Evolutionary conservation across 2,329 filamentous ascomycete species (phyloP).

Genomic region (Venturia effusa): DNA sequence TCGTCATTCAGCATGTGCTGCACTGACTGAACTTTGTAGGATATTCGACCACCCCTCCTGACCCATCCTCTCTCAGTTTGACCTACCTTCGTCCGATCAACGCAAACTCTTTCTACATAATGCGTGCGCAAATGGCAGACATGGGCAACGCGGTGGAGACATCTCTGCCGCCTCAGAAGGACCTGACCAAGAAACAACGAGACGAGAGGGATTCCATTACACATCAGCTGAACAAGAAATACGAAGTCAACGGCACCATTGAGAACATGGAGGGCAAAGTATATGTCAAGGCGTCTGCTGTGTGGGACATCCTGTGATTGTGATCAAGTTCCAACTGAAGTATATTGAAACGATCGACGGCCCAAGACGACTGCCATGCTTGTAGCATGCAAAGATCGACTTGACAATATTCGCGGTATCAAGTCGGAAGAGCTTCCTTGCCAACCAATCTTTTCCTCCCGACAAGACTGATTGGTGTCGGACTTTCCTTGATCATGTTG

Average conservation of each 20-base stretch:
- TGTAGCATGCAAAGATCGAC: neutral
- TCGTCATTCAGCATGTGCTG: neutral
- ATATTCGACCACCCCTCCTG: slow-evolving; percentile 11
- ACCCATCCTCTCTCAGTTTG: slow-evolving; percentile 35
- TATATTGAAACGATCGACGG: neutral
- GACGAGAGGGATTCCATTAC: slow-evolving; percentile 25
- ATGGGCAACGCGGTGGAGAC: slow-evolving; percentile 21
- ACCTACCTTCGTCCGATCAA: slow-evolving; percentile 52
- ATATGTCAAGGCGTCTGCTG: slow-evolving; percentile 43
- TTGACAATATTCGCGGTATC: neutral
- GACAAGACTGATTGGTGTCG: neutral
- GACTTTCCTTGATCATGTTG: neutral
- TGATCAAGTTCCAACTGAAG: neutral
- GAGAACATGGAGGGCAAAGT: slow-evolving; percentile 45
- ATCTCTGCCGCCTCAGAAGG: slow-evolving; percentile 22
- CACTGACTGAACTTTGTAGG: slow-evolving; percentile 3
- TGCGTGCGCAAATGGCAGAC: slow-evolving; percentile 36
- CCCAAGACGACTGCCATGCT: neutral
- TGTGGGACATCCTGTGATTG: slow-evolving; percentile 7
- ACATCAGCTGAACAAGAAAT: slow-evolving; percentile 13
- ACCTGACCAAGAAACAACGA: slow-evolving; percentile 39
- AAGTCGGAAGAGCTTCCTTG: neutral
- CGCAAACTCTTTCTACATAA: slow-evolving; percentile 52
- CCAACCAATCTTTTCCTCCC: neutral
- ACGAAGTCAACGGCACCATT: slow-evolving; percentile 38